phyloP scores from a whole-genome alignment of 1,284 basidiomycete genomes.

The Malassezia globosa region DNA sequence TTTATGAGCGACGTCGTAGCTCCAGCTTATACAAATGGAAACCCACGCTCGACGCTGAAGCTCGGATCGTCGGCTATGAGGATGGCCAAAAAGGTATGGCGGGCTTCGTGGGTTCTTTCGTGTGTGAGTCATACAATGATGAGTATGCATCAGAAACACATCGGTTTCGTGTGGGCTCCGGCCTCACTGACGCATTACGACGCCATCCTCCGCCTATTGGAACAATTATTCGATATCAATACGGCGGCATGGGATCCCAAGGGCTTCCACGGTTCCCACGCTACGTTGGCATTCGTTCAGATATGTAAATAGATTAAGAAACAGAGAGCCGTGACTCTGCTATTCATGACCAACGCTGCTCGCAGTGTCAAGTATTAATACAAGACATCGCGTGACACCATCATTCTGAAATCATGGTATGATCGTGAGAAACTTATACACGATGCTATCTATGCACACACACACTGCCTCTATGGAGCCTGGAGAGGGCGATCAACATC shows the following conservation, averaged over 20 bases:
- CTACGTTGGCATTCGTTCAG: conserved; percentile 7
- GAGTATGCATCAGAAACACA: conserved; percentile 49
- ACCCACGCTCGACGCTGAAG: conserved; percentile 61
- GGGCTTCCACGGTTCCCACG: conserved; percentile 15
- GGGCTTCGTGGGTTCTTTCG: conserved; percentile 10
- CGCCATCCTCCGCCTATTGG: conserved; percentile 51
- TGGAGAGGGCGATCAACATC: conserved; percentile 34
- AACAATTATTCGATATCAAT: conserved; percentile 51
- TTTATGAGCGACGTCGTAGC: conserved; percentile 55
- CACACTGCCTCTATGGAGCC: conserved; percentile 38
- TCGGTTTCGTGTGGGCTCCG: conserved; percentile 46
- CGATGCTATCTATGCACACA: not conserved
- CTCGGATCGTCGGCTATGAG: conserved; percentile 55
- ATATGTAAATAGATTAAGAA: not conserved
- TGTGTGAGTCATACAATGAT: conserved; percentile 25
- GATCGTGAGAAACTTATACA: not conserved
- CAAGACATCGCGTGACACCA: not conserved
- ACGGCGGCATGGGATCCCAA: conserved; percentile 9
- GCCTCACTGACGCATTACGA: conserved; percentile 31
- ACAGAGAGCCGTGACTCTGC: too few species aligned
- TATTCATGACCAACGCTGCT: too few species aligned
- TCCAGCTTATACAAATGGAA: conserved; percentile 57
- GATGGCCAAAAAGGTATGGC: conserved; percentile 49
- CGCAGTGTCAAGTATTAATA: too few species aligned
- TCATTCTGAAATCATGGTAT: not conserved